Conservation (phyloP, 352 stramenopile species). For the Globisporangium carolinianum region DNA sequence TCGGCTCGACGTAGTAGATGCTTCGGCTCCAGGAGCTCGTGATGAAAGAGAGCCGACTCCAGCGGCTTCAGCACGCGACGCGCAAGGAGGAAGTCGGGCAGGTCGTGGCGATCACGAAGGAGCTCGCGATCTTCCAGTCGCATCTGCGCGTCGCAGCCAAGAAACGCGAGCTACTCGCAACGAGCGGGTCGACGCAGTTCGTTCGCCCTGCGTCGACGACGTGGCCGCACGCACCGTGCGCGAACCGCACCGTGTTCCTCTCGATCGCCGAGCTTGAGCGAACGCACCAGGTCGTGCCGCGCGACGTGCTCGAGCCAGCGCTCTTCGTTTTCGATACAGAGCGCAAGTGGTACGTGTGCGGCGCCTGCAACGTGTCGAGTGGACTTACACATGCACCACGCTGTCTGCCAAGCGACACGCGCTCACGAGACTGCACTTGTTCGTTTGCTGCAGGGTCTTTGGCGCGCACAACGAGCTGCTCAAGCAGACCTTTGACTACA, state of each 20-base stretch:
- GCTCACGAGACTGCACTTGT: background rate
- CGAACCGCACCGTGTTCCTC: constrained; percentile 61
- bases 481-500: constrained; percentile 62
- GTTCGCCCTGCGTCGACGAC: constrained; percentile 37
- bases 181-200: constrained; percentile 7
- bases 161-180: constrained; percentile 6
- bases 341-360: constrained; percentile 40
- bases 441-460: constrained; percentile 39
- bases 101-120: constrained; percentile 50
- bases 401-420: too few relatives aligned
- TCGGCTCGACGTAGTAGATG: constrained; percentile 29
- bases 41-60: constrained; percentile 61
- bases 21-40: constrained; percentile 43
- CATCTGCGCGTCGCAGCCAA: constrained; percentile 7
- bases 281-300: constrained; percentile 51
- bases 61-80: constrained; percentile 54
- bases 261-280: constrained; percentile 59
- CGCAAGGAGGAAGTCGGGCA: constrained; percentile 39
- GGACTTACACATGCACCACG: background rate
- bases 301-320: constrained; percentile 54
- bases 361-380: background rate
- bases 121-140: constrained; percentile 24
- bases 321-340: constrained; percentile 65
- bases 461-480: constrained; percentile 62
- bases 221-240: constrained; percentile 50